Base-by-base conservation (phyloP, 208 protist species). In the Trypanosoma mega region DNA sequence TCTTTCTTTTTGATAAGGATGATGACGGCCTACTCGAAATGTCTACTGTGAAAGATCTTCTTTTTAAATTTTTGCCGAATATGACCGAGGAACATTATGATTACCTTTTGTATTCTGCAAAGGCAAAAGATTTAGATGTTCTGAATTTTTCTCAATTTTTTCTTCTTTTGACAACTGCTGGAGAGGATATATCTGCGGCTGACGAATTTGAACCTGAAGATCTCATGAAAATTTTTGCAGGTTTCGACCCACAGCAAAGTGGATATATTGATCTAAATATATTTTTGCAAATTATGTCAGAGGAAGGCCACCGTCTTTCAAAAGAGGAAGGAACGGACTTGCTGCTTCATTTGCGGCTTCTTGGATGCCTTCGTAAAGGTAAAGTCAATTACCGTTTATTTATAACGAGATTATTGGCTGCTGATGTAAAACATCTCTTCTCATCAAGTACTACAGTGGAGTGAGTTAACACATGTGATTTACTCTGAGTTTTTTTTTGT, bases 111-210 rank as follows among this genome's bases (percentile, higher is more conserved):
- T 54, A 62, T 34, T 63, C 72, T 21, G 66, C 53, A 34, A 58
- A 69, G 26, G 44, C 84, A 3, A 73, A 83, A 16, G 54, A 67
- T 20, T 34, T 51, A 8, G 63, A 72, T 26, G 50, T 56, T 4
- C 57, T 86, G n/a, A 82, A 75, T 11, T 90, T 87, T 71, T 61
- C 74, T 9, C 78, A 90, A 29, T 93, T 90, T 41, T 84, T 79
- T 47, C 53, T 84, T 0, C 33, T 87, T 11, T 12, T 75, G 6
- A 52, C 31, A n/a, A 80, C 55, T 18, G n/a, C 84, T 1, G 37
- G n/a, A n/a, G 63, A 8, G 31, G 12, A 53, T 5, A 50, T 62
- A 14, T n/a, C 39, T 43, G 21, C 21, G n/a, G 48, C 66, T 27
- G 59, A 58, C 11, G 43, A 62, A 1, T 63, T 54, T 59, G 49